phyloP scores from a whole-genome alignment of 2,329 filamentous ascomycete genomes.

The Fusarium sp. region DNA sequence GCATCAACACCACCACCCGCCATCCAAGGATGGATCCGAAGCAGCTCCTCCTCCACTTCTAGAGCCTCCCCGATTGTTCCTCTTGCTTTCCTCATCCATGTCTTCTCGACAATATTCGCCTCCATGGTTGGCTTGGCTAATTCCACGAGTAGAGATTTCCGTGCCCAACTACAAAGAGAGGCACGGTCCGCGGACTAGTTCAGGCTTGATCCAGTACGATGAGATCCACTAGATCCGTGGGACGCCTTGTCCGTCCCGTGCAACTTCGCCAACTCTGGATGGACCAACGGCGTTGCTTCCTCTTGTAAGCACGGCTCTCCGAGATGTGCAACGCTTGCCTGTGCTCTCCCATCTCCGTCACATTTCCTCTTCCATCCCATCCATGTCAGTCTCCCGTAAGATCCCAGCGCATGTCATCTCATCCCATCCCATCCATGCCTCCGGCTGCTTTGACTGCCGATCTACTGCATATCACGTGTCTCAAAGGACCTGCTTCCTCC shows the following conservation, averaged over 20 bases:
- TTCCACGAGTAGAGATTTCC: background rate
- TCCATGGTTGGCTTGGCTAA: background rate
- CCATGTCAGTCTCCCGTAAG: constrained; percentile 23
- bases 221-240: background rate
- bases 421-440: constrained; percentile 14
- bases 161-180: constrained; percentile 1
- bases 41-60: constrained; percentile 20
- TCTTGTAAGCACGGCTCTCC: constrained; percentile 5
- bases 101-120: background rate
- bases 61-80: constrained; percentile 14
- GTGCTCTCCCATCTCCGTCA: constrained; percentile 13
- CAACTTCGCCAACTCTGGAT: constrained; percentile 5
- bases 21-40: constrained; percentile 9
- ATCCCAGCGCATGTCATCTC: constrained; percentile 29
- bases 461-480: background rate
- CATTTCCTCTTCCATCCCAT: constrained; percentile 16
- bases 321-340: constrained; percentile 2
- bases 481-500: background rate
- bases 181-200: constrained; percentile 19
- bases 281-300: constrained; percentile 17
- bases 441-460: background rate
- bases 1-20: constrained; percentile 41
- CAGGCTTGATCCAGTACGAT: background rate
- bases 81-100: constrained; percentile 18
- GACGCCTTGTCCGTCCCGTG: background rate